Evolutionary conservation across 2,329 filamentous ascomycete genomes (phyloP).

Genomic region (Diaporthe aspalathi): DNA sequence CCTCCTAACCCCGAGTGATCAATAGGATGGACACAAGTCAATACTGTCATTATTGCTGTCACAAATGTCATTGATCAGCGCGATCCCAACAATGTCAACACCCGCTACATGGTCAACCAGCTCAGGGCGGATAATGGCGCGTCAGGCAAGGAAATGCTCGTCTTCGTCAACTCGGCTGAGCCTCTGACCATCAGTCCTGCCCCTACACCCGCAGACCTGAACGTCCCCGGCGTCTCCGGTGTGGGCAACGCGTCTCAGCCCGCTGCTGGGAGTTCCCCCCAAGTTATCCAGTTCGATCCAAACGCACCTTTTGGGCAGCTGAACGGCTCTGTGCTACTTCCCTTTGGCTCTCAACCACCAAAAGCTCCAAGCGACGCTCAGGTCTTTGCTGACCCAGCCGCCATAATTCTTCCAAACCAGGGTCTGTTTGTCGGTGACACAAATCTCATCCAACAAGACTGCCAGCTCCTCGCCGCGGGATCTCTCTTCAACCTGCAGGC

Average conservation of each 20-base stretch:
- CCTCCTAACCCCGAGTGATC: background rate
- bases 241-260: conserved; percentile 37
- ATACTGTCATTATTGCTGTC: conserved; percentile 53
- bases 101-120: conserved; percentile 54
- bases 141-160: conserved; percentile 48
- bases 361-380: conserved; percentile 45
- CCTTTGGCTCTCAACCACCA: conserved; percentile 48
- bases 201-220: conserved; percentile 36
- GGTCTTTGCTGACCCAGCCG: conserved; percentile 52
- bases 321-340: conserved; percentile 51
- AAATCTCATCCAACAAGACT: conserved; percentile 49
- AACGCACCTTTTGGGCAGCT: conserved; percentile 50
- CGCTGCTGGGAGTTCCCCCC: conserved; percentile 36
- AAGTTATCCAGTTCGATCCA: conserved; percentile 46
- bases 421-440: conserved; percentile 51
- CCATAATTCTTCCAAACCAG: conserved; percentile 52
- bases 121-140: conserved; percentile 52
- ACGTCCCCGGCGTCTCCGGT: conserved; percentile 29
- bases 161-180: conserved; percentile 53
- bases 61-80: conserved; percentile 52
- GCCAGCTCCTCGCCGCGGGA: conserved; percentile 45
- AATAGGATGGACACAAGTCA: conserved; percentile 43
- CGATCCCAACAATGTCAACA: conserved; percentile 45
- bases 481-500: conserved; percentile 47
- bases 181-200: conserved; percentile 49